Evolutionary conservation across 2,329 filamentous ascomycete species (phyloP), one percentile per base, ranked within the genome.

Genomic region (Botryotinia calthae): DNA sequence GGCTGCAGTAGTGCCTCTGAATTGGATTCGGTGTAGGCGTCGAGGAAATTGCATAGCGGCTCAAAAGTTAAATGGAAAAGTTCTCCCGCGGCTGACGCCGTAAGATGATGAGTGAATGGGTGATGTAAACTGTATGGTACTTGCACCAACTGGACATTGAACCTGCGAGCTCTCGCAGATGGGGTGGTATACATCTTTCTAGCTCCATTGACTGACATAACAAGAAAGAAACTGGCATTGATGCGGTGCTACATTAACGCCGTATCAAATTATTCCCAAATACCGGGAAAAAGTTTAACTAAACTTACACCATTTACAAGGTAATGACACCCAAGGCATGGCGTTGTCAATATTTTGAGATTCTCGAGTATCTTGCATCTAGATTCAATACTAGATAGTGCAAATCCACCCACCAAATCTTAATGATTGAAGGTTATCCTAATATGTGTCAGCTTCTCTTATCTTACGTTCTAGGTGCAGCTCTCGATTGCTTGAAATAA

Each of bases 11-110:
- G 48, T 67, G 6, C 34, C 48, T 56, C 8, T 42, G 34, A 44
- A 34, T 28, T 51, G 48, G 37, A 37, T 56, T 42, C 22, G 44
- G 40, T 48, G 56, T 51, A 31, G 34, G 20, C 18, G n/a, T 67
- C 65, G 34, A 67, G 34, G 34, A 67, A 67, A 67, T 67, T 67
- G 48, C 37, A 40, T 31, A 8, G 65, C n/a, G 48, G 48, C 48
- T 56, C 37, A 67, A 56, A 67, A 67, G 34, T 56, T 22, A 42
- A 22, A 42, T 31, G 28, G 51, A 56, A 28, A 25, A 54, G 28
- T 42, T 56, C 20, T n/a, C 40, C 34, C 31, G 22, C n/a, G 34
- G 31, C 28, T 42, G 37, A 25, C 25, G 25, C n/a, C 42, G 25
- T 16, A 14, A 18, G 4, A 28, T 28, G 51, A 40, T 20, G 44